Base-by-base conservation (phyloP, 441 rosid species). In the Flueggea neowawraea region DNA sequence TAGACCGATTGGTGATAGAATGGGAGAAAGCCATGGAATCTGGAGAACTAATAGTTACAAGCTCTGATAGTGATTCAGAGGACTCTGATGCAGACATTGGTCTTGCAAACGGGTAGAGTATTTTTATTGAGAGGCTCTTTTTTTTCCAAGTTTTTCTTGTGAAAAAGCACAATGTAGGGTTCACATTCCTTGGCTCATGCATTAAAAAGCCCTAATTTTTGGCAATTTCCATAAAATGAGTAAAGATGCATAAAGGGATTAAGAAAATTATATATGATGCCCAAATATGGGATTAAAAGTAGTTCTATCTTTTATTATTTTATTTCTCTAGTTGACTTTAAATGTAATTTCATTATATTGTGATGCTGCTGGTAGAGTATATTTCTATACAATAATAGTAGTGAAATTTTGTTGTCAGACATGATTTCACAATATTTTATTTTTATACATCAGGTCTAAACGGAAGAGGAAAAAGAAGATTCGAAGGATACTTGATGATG, bases 401-500 rank as follows among this genome's bases (percentile, higher is more conserved):
- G 15, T 28, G 62, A 60, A n/a, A 55, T 16, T 61, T 74, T 13
- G 67, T 69, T 64, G 59, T 73, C n/a, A n/a, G 45, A 47, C 60
- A 55, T 69, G 63, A 60, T 61, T 69, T 80, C 64, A 69, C 64
- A 64, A 62, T 70, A 39, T 52, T 32, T 52, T 5, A 52, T 61
- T 74, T 63, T 75, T 56, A 22, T 73, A 56, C 39, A 64, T 74
- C 66, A 85, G 90, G 62, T 69, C 79, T 55, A 93, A 80, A 91
- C 86, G 80, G 77, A 91, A 75, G 85, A 75, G 15, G 47, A 86
- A 91, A 71, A 96, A 85, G 93, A 89, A 80, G 76, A 93, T 93
- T 58, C 88, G 99, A 51, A 79, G 99, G 81, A 96, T 96, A 55
- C 80, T 96, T 65, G 99, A 96, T 74, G 99, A 96, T 78, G 82